phyloP scores from a whole-genome alignment of 768 basidiomycete species.

The Lentinula boryana region DNA sequence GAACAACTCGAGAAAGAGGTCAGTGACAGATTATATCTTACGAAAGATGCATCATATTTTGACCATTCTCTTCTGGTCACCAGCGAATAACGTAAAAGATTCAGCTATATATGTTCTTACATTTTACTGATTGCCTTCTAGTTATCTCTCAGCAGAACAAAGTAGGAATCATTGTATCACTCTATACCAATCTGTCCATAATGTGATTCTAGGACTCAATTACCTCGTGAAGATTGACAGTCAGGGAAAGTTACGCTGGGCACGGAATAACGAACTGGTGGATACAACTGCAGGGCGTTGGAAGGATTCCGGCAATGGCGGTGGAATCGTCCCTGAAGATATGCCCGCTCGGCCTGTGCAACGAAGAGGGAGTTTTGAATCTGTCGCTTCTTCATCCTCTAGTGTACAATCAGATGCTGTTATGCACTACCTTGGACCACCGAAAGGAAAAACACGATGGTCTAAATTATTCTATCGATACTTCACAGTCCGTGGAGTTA shows the following conservation, averaged over 20 bases:
- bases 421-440: slow-evolving; percentile 34
- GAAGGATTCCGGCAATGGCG: slow-evolving; percentile 55
- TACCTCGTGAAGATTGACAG: slow-evolving; percentile 55
- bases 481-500: slow-evolving; percentile 46
- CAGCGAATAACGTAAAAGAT: slow-evolving; percentile 1
- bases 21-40: slow-evolving; percentile 1
- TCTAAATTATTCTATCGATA: slow-evolving; percentile 33
- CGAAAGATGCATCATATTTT: background rate
- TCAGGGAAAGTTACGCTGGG: slow-evolving; percentile 52
- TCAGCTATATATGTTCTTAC: background rate
- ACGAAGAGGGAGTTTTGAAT: slow-evolving; percentile 16
- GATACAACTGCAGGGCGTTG: slow-evolving; percentile 57
- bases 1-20: slow-evolving; percentile 58
- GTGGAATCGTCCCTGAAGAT: slow-evolving; percentile 44
- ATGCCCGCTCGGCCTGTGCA: slow-evolving; percentile 14
- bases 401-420: slow-evolving; percentile 24
- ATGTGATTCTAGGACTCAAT: slow-evolving; percentile 40
- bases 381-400: slow-evolving; percentile 10
- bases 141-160: slow-evolving; percentile 56
- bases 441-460: slow-evolving; percentile 26
- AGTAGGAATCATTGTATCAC: slow-evolving; percentile 22
- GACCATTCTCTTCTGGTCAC: background rate
- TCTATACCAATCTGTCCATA: background rate
- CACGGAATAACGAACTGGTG: slow-evolving; percentile 47
- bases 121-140: slow-evolving; percentile 13